Evolutionary conservation across 371 early-diverging fungal genomes (phyloP).

Genomic region (Chytridium lagenaria): DNA sequence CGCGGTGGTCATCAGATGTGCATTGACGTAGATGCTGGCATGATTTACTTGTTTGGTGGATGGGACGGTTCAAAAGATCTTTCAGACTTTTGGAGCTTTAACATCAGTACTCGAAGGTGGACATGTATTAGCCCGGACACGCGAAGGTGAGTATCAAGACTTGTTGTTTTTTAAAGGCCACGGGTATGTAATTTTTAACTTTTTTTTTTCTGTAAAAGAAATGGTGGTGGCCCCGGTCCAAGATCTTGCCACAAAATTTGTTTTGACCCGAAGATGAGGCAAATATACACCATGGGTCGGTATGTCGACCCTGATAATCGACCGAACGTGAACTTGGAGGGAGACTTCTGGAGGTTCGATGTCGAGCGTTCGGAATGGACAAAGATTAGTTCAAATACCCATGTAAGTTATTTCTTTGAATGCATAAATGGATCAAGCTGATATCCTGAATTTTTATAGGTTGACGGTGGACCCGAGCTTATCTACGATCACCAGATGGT

Average conservation of each 20-base stretch:
- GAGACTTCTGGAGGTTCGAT: conserved; percentile 91
- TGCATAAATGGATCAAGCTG: background rate
- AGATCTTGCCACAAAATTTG: conserved; percentile 94
- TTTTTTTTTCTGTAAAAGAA: background rate
- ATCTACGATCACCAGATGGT: conserved; percentile 96
- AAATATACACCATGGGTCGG: conserved; percentile 84
- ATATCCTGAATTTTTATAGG: conserved; percentile 36
- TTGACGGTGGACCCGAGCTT: conserved; percentile 84
- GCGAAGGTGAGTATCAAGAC: conserved; percentile 52
- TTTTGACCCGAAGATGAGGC: conserved; percentile 75
- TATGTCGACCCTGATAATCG: conserved; percentile 81
- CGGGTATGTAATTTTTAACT: background rate
- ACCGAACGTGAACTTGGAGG: conserved; percentile 65
- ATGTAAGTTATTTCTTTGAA: conserved; percentile 25
- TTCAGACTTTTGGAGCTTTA: conserved; percentile 89
- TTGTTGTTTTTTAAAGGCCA: background rate
- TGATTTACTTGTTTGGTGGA: conserved; percentile 93
- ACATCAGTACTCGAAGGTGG: conserved; percentile 72
- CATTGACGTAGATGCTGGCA: conserved; percentile 73
- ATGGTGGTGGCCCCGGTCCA: conserved; percentile 88
- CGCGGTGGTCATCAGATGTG: conserved; percentile 98
- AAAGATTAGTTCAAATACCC: conserved; percentile 76
- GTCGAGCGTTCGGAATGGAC: conserved; percentile 72
- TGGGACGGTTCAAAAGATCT: conserved; percentile 92
- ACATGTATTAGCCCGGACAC: conserved; percentile 76